A percentile compares a stretch with the other conserved stretches of the same genome.
These are phyloP conservation scores for Carex scoparia DNA, from an alignment of 176 grass and related monocot genomes.

Conservation along the genomic window DNA sequence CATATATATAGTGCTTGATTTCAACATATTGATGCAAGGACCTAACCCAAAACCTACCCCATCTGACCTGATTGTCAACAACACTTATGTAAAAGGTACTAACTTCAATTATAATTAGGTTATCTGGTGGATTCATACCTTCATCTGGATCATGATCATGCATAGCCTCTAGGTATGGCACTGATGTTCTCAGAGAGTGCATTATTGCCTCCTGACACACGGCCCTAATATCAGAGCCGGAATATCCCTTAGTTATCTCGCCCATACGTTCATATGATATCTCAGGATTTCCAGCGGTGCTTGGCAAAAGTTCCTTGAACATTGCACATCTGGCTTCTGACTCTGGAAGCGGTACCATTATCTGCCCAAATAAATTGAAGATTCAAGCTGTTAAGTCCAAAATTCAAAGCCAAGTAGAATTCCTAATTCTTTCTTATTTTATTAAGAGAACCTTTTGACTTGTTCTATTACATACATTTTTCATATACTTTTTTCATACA, in stretches of 20 bases:
- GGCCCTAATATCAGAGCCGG: constrained; percentile 81
- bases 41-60: background rate
- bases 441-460: background rate
- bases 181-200: constrained; percentile 73
- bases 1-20: background rate
- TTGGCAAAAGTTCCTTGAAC: constrained; percentile 73
- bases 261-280: constrained; percentile 56
- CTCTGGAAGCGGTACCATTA: constrained; percentile 89
- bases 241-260: constrained; percentile 77
- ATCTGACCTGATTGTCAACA: background rate
- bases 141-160: constrained; percentile 44
- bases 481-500: background rate
- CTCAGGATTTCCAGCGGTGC: constrained; percentile 35
- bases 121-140: constrained; percentile 35
- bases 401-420: background rate
- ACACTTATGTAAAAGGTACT: background rate
- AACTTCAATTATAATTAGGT: background rate
- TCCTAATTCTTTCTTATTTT: background rate
- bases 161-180: constrained; percentile 54
- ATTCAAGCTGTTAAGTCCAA: background rate
- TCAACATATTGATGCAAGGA: background rate
- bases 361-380: constrained; percentile 33
- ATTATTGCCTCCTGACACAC: constrained; percentile 95
- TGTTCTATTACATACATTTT: background rate
- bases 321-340: constrained; percentile 78